These are phyloP conservation scores for Acer saccharum DNA, from an alignment of 345 rosid species.

Conservation along the genomic window DNA sequence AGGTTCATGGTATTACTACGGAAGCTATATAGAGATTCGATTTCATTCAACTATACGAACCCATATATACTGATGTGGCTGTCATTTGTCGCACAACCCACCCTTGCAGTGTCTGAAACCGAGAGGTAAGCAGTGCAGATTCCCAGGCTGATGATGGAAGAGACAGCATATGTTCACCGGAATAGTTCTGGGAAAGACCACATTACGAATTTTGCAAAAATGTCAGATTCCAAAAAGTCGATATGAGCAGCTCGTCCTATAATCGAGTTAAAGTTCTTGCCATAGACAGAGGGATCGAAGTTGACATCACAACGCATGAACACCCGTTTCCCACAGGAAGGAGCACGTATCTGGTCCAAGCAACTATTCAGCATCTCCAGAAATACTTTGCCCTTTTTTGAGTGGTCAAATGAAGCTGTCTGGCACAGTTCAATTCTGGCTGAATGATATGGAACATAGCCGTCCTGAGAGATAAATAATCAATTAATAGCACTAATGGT, in stretches of 20 bases:
- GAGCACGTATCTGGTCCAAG: slow-evolving; percentile 91
- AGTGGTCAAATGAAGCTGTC: slow-evolving; percentile 74
- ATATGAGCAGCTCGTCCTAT: slow-evolving; percentile 97
- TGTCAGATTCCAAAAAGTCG: slow-evolving; percentile 87
- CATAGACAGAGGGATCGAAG: slow-evolving; percentile 73
- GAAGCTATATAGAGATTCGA: not conserved
- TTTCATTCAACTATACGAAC: not conserved
- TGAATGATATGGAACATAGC: slow-evolving; percentile 97
- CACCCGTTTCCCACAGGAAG: slow-evolving; percentile 56
- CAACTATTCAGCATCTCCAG: slow-evolving; percentile 91
- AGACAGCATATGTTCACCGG: slow-evolving; percentile 31
- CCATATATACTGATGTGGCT: not conserved
- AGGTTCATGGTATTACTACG: not conserved
- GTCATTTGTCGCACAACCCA: not conserved
- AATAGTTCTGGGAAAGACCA: slow-evolving; percentile 90
- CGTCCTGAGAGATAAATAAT: slow-evolving; percentile 59
- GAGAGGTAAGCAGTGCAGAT: not conserved
- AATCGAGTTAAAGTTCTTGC: slow-evolving; percentile 78
- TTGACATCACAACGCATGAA: slow-evolving; percentile 94
- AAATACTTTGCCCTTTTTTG: slow-evolving; percentile 76
- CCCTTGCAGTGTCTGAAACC: not conserved
- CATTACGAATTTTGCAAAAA: slow-evolving; percentile 84
- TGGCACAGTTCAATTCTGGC: slow-evolving; percentile 87
- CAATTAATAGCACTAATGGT: not conserved
- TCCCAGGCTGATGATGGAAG: not conserved